Percentiles rank a stretch among this genome's conserved stretches.
Evolutionary conservation across 1,139 yeast genomes (phyloP).

Genomic region (Sugiyamaella neomexicana): DNA sequence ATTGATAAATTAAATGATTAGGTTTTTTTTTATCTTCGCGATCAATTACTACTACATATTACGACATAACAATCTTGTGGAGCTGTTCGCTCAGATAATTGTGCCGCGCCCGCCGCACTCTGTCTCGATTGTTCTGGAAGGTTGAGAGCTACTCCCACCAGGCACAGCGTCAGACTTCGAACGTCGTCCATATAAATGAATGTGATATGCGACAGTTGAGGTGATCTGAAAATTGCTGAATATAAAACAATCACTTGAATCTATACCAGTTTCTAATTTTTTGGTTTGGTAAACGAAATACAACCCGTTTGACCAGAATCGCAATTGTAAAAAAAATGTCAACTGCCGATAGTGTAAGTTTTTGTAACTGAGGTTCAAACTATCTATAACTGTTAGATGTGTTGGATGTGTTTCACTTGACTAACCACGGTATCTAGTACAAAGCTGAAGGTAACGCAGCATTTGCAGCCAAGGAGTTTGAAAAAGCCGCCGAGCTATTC

Average conservation of each 20-base stretch:
- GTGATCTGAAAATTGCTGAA: neutral
- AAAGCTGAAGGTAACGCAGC: constrained; percentile 79
- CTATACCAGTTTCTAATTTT: neutral
- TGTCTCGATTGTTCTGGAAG: constrained; percentile 15
- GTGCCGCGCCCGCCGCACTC: constrained; percentile 5
- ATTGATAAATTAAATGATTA: too few species aligned
- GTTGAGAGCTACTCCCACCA: constrained; percentile 5
- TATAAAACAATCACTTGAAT: neutral
- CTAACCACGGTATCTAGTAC: constrained; percentile 23
- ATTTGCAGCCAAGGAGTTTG: constrained; percentile 82
- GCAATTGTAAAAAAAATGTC: constrained; percentile 25
- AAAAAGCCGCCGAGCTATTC: constrained; percentile 76
- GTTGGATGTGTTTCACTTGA: too few species aligned
- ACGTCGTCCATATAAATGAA: neutral
- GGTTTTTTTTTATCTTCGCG: too few species aligned
- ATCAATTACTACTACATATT: too few species aligned
- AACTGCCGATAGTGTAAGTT: constrained; percentile 31
- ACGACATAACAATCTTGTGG: too few species aligned
- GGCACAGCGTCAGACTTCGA: neutral
- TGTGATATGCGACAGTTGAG: neutral
- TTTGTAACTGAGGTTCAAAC: too few species aligned
- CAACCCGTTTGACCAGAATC: neutral
- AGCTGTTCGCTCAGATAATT: too few species aligned
- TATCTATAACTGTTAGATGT: too few species aligned
- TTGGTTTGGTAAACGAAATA: neutral